Conservation (phyloP, 2,329 filamentous ascomycete species). For the Malbranchea cinnamomea region DNA sequence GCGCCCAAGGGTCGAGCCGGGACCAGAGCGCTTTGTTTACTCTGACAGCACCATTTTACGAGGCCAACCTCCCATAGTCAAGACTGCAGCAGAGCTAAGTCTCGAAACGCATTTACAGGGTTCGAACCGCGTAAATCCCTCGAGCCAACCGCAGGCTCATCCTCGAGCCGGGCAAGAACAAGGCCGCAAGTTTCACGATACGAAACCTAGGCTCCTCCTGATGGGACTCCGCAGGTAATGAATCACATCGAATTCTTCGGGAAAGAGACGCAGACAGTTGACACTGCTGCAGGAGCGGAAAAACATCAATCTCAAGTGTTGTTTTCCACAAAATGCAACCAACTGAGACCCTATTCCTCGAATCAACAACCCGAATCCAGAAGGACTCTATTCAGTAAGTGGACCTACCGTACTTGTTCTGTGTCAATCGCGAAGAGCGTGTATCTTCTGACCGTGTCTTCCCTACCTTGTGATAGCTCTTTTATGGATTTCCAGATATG, state of each 20-base stretch:
- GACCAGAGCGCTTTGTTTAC: conserved; percentile 9
- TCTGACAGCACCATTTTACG: conserved; percentile 10
- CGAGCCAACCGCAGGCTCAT: conserved; percentile 8
- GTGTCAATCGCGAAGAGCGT: conserved; percentile 1
- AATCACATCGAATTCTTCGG: conserved; percentile 4
- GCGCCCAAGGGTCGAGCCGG: conserved; percentile 7
- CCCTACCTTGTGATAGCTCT: conserved; percentile 47
- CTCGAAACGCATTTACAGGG: conserved; percentile 22
- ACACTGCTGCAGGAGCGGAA: conserved; percentile 58
- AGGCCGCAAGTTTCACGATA: conserved; percentile 35
- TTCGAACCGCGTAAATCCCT: conserved; percentile 11
- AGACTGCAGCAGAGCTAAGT: conserved; percentile 21
- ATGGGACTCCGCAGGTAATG: conserved; percentile 86
- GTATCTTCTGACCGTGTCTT: background rate
- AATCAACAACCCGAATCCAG: conserved; percentile 86
- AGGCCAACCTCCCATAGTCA: conserved; percentile 12
- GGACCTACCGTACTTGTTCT: background rate
- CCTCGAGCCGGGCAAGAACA: conserved; percentile 12
- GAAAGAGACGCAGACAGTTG: background rate
- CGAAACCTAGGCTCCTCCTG: conserved; percentile 71
- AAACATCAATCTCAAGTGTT: conserved; percentile 95
- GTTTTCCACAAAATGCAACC: conserved; percentile 98
- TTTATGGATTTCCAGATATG: conserved; percentile 99
- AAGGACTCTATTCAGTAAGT: conserved; percentile 89
- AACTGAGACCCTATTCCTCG: conserved; percentile 87